Evolutionary conservation across 345 rosid species (phyloP), one percentile per base, ranked within the genome.

Genomic region (Anacardium occidentale): DNA sequence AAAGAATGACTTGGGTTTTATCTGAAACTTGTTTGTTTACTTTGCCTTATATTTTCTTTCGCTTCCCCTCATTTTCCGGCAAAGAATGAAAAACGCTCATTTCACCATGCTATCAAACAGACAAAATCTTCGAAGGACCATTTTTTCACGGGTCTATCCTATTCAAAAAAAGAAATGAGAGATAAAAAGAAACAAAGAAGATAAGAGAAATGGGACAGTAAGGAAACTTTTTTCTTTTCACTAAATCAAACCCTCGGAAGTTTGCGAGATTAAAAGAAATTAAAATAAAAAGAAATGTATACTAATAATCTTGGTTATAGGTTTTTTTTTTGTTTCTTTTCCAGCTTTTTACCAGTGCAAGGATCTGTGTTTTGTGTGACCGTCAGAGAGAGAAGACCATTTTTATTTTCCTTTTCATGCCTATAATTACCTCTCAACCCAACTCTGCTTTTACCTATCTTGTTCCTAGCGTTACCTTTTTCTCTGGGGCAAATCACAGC

Each of bases 401-500:
- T 74, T 17, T 54, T 17, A 59, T 66, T 29, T 74, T 75, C 71
- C 77, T 79, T 81, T 79, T 71, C 63, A 55, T 64, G 79, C 76
- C 79, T 79, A 85, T 83, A 80, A 87, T 85, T 83, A 77, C 75
- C 76, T 64, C 47, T 62, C 82, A 69, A 82, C 76, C 80, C 78
- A 70, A 52, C 50, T 56, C n/a, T 69, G 59, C 75, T 78, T 81
- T 84, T 62, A 7, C 73, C 66, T 82, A 60, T 66, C 44, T 74
- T 68, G 72, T 75, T 79, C 65, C 70, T 71, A 50, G 79, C 68
- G 77, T 73, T 14, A 10, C 81, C 85, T 79, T 84, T 84, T 77
- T 62, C 81, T 62, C 75, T 76, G 76, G 74, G 78, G 77, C 83
- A 82, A 85, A 83, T 85, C 86, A 87, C 82, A 84, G 82, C 91